Base-by-base conservation (phyloP, 164 flowering plant species). In the Magnolia officinalis region DNA sequence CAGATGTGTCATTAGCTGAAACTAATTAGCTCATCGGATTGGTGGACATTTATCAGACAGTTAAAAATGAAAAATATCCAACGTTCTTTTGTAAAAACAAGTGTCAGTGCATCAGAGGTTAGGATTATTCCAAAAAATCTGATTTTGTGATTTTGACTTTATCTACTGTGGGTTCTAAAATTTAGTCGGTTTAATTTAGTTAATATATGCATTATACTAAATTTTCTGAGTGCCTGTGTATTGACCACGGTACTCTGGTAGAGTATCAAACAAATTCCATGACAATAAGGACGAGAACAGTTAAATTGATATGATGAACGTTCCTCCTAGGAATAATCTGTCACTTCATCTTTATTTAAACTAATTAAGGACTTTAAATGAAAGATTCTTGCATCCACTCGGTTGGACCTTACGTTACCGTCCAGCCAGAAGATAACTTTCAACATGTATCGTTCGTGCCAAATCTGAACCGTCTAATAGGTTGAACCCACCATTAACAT, bases 311-410 rank as follows among this genome's bases (percentile, higher is more conserved):
- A 64, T 64, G 67, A 64, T 64, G 19, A 64, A 7, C 23, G 18
- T 19, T 64, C 24, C 19, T 64, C 67, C 67, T 64, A 64, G 67
- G 67, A 64, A 64, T 64, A 64, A 64, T 7, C 67, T 64, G 67
- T 64, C 67, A 21, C 67, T 64, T 64, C 67, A 64, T 7, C 67
- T 18, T n/a, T n/a, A 5, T 13, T n/a, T 21, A 19, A 64, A 18
- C 8, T 21, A 64, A 10, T 21, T 20, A 19, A 1, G 23, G 21
- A 19, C 18, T 18, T 19, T n/a, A 7, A n/a, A 6, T 19, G 24
- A 10, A 8, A n/a, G 4, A 21, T 64, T 19, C 9, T 18, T 4
- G 20, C 8, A 18, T 19, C 21, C 67, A 18, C 67, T 2, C 8
- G 61, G 3, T 55, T 55, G 61, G 16, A 55, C 4, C 16, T 2